Evolutionary conservation across 306 rosid genomes (phyloP).

Genomic region (Crataegus laevigata): DNA sequence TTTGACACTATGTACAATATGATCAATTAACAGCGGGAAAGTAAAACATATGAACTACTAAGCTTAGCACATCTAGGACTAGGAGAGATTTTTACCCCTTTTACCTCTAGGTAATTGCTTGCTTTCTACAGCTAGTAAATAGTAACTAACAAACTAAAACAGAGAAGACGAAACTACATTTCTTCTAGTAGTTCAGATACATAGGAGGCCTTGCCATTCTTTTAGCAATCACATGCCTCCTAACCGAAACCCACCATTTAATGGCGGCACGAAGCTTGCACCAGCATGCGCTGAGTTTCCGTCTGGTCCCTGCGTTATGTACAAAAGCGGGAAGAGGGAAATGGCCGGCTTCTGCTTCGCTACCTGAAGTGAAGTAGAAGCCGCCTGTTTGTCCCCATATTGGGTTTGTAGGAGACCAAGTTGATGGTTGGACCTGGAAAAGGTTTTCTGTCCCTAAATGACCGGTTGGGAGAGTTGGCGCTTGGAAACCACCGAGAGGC

Average conservation of each 20-base stretch:
- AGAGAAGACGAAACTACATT: conserved; percentile 3
- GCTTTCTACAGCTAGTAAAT: background rate
- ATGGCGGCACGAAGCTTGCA: conserved; percentile 31
- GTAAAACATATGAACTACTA: background rate
- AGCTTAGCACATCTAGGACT: background rate
- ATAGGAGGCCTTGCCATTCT: conserved; percentile 16
- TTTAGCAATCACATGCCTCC: conserved; percentile 23
- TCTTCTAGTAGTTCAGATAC: conserved; percentile 4
- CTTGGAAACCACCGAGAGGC: conserved; percentile 1
- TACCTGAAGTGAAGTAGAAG: conserved; percentile 2
- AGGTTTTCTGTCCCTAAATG: conserved; percentile 16
- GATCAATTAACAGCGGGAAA: background rate
- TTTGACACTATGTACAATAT: background rate
- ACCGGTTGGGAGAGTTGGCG: conserved; percentile 7
- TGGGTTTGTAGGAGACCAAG: conserved; percentile 8
- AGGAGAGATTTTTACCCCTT: background rate
- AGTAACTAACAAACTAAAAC: background rate
- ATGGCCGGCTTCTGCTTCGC: conserved; percentile 17
- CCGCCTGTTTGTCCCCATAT: conserved; percentile 19
- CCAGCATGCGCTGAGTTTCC: conserved; percentile 47
- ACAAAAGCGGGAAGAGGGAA: background rate
- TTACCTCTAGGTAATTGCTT: background rate
- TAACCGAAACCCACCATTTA: conserved; percentile 33
- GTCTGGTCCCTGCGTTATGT: conserved; percentile 20
- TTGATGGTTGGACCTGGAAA: conserved; percentile 8